These are phyloP conservation scores for Zychaea mexicana DNA, from an alignment of 371 early-diverging fungal genomes.

Conservation along the genomic window DNA sequence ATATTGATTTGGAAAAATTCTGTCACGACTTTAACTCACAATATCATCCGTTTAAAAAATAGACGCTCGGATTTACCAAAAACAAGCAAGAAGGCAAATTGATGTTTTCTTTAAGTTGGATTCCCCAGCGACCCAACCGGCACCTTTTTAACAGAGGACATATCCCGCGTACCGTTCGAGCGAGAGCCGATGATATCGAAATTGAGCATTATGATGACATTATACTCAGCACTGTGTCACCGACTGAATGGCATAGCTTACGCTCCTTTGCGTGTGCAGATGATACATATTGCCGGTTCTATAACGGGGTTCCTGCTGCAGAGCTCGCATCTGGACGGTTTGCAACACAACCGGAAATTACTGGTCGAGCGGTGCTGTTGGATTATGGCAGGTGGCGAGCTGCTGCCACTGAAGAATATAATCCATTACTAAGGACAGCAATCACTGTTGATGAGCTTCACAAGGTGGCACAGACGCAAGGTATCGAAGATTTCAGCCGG, in stretches of 20 bases:
- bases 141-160: conserved; percentile 28
- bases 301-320: conserved; percentile 29
- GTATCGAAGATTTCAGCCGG: conserved; percentile 27
- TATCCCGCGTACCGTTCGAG: conserved; percentile 20
- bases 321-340: conserved; percentile 12
- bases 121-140: conserved; percentile 24
- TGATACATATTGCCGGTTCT: conserved; percentile 21
- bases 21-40: conserved; percentile 13
- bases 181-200: neutral
- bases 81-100: neutral
- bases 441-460: conserved; percentile 40
- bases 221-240: conserved; percentile 37
- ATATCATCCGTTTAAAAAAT: conserved; percentile 6
- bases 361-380: conserved; percentile 42
- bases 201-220: conserved; percentile 29
- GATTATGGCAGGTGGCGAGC: conserved; percentile 45
- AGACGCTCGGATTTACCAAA: conserved; percentile 17
- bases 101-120: conserved; percentile 43
- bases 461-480: conserved; percentile 33
- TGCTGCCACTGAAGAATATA: conserved; percentile 19
- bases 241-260: conserved; percentile 48
- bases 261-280: conserved; percentile 29
- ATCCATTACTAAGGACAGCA: conserved; percentile 33
- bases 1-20: too few relatives aligned
- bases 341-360: conserved; percentile 38